Conservation (phyloP, 441 rosid species). For the Corymbia calophylla region DNA sequence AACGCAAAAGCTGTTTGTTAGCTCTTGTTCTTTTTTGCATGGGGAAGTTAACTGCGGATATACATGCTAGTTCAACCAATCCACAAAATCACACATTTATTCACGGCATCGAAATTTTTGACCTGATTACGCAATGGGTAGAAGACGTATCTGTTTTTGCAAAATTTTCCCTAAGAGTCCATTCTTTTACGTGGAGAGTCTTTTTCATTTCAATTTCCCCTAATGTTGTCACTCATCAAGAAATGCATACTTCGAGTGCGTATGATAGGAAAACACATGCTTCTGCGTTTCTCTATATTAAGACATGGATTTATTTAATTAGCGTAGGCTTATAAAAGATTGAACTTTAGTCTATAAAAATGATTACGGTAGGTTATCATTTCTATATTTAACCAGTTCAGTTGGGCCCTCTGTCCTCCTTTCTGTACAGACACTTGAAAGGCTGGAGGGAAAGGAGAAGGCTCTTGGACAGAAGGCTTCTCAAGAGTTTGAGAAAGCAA, state of each 20-base stretch:
- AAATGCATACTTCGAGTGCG: background rate
- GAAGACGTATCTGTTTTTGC: too few relatives aligned
- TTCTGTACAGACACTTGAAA: slow-evolving; percentile 1
- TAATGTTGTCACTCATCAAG: background rate
- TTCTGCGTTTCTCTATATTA: background rate
- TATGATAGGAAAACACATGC: background rate
- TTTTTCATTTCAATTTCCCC: background rate
- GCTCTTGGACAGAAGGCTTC: background rate
- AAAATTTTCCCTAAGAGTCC: too few relatives aligned
- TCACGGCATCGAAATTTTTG: too few relatives aligned
- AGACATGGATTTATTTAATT: background rate
- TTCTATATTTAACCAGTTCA: background rate
- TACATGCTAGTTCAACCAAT: too few relatives aligned
- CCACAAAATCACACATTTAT: too few relatives aligned
- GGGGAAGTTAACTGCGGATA: too few relatives aligned
- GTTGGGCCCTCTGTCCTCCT: background rate
- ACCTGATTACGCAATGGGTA: too few relatives aligned
- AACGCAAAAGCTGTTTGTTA: too few relatives aligned
- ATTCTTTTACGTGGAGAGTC: background rate
- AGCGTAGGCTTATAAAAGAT: background rate
- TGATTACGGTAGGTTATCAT: background rate
- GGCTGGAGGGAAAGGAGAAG: slow-evolving; percentile 5
- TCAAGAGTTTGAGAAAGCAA: background rate
- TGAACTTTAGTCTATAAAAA: background rate
- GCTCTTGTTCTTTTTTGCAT: too few relatives aligned